A percentile compares a stretch with the other conserved stretches of the same genome.
phyloP scores from a whole-genome alignment of 257 asterid species.

The Solanum megistacrolobum region DNA sequence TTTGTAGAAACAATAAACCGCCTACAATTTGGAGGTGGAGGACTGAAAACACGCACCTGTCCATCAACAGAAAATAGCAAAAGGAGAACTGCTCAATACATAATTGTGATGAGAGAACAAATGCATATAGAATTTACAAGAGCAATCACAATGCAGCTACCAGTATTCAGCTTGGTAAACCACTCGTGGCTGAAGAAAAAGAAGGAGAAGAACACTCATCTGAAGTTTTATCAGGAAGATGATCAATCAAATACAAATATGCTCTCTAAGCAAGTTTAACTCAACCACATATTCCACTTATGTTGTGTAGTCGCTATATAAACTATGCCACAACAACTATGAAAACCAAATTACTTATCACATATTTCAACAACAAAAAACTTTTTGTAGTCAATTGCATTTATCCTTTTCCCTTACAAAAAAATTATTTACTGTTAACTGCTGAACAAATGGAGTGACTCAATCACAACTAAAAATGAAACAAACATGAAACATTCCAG shows the following conservation, averaged over 20 bases:
- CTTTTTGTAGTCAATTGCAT: neutral
- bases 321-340: neutral
- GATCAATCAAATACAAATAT: neutral
- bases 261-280: neutral
- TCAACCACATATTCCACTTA: neutral
- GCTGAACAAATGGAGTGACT: neutral
- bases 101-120: neutral
- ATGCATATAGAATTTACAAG: neutral
- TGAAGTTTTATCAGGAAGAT: neutral
- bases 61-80: neutral
- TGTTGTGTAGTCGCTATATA: neutral
- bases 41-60: conserved; percentile 82
- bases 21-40: conserved; percentile 84
- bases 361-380: neutral
- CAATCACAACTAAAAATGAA: neutral
- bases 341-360: neutral
- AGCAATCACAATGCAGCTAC: neutral
- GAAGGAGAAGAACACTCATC: neutral
- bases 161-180: neutral
- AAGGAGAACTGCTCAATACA: neutral
- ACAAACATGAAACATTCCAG: neutral
- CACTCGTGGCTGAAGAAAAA: neutral
- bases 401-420: neutral
- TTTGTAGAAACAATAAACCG: conserved; percentile 89
- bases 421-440: neutral